Base-by-base conservation (phyloP, 257 asterid genomes). In the Scutellaria galericulata region DNA sequence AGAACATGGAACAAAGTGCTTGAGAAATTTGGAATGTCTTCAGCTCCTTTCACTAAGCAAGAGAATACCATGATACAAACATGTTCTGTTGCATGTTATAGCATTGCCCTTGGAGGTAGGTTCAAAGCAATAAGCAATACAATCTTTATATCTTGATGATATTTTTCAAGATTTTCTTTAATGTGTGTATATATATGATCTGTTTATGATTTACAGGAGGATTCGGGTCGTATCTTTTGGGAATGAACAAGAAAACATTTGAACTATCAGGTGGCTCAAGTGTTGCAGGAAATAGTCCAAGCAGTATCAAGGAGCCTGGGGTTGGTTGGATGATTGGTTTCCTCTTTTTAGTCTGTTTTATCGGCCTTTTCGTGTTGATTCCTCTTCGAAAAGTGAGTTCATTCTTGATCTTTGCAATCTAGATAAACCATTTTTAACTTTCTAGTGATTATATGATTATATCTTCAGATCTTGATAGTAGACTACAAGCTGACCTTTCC, bases 401-500 rank as follows among this genome's bases (percentile, higher is more conserved):
- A 5, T 52, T 7, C 2, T 7, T 7, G 39, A 7, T 20, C 4
- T 7, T 8, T 20, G 8, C 37, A 31, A 2, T 31, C 37, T 31
- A 2, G 37, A 31, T 2, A 31, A 1, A 31, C 37, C 37, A 31
- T 31, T 31, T 31, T 31, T 31, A 31, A 4, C 2, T 24, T 18
- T 18, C 18, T 24, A 24, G 27, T 24, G 27, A 24, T 24, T 24
- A 24, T 24, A 24, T 24, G 27, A 24, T 24, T 24, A 24, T 1
- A 24, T 72, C 54, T 40, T 39, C 88, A 91, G 98, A 83, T 93
- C 55, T 74, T 93, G 92, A 88, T 93, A 65, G 65, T 93, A 3
- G 97, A 93, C 79, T 87, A 89, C 85, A 93, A 91, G 79, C 82
- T 93, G 82, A 76, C 89, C 7, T 93, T 85, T 77, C 98, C 98